Evolutionary conservation across 202 grass and related monocot species (phyloP), one percentile per base, ranked within the genome.

Genomic region (Hordeum pubiflorum): DNA sequence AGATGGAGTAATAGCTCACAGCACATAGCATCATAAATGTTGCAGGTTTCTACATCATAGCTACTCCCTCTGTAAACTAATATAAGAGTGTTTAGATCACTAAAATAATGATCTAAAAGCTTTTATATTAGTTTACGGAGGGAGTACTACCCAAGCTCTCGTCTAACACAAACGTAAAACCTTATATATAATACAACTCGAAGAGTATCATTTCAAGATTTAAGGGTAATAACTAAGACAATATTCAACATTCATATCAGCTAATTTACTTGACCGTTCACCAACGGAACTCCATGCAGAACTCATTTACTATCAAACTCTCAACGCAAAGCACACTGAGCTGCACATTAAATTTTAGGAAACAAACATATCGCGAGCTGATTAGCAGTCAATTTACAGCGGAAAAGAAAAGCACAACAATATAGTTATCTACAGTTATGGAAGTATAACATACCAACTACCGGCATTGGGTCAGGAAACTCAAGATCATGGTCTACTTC

Each of bases 401-500:
- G 8, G 8, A 73, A 66, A 2, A 59, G n/a, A 50, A 57, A 3
- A 76, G 29, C 61, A 85, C 32, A 15, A 72, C 72, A 81, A 74
- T 79, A 38, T 76, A 80, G 37, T 54, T 78, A 81, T 31, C 64
- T 26, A 70, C 66, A 87, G 78, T 72, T 81, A 61, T 43, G 15
- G n/a, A 78, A 89, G 22, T 32, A 79, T 9, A 84, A 73, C 80
- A 4, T 93, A 97, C 94, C 94, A 82, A 97, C 90, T 79, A 97
- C 88, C 65, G 94, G 92, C 94, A 97, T 97, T 81, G 94, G 94
- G 86, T 97, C 94, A 58, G 94, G 94, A 78, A 97, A 97, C 70
- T 97, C 94, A 36, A 97, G 90, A 84, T 97, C 92, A 87, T 94
- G 86, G 37, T 97, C 92, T 79, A 87, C 86, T 87, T 91, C 94